Evolutionary conservation across 2,329 filamentous ascomycete species (phyloP).

Genomic region (Aureobasidium pullulans): DNA sequence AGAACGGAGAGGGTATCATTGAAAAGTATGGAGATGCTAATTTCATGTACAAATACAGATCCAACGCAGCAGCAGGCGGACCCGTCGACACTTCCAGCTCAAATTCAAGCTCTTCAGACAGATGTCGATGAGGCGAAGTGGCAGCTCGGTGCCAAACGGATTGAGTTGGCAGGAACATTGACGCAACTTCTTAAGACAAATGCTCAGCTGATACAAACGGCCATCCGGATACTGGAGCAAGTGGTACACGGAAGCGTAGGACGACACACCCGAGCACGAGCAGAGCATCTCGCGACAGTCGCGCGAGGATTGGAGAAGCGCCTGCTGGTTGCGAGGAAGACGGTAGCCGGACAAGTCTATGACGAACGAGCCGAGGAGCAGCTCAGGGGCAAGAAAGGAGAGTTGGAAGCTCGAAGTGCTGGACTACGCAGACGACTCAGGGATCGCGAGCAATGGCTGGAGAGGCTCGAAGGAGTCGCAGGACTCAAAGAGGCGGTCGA

Average conservation of each 20-base stretch:
- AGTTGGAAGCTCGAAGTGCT: background rate
- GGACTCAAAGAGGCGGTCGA: conserved; percentile 6
- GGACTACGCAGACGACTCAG: conserved; percentile 3
- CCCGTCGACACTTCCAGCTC: background rate
- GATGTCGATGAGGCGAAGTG: conserved; percentile 18
- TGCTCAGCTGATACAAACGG: conserved; percentile 29
- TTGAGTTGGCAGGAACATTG: conserved; percentile 28
- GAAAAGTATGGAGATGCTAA: conserved; percentile 2
- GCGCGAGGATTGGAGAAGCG: conserved; percentile 37
- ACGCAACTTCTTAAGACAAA: conserved; percentile 30
- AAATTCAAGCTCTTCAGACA: conserved; percentile 13
- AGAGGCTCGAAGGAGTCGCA: background rate
- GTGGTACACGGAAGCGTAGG: conserved; percentile 39
- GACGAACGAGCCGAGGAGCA: conserved; percentile 19
- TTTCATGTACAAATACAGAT: conserved; percentile 11
- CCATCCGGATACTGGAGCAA: conserved; percentile 39
- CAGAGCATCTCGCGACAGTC: conserved; percentile 36
- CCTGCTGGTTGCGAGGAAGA: conserved; percentile 24
- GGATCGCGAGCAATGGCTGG: conserved; percentile 12
- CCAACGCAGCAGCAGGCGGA: conserved; percentile 6
- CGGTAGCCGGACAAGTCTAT: conserved; percentile 21
- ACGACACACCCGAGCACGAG: conserved; percentile 33
- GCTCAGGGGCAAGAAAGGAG: background rate
- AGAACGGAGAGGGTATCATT: conserved; percentile 4
- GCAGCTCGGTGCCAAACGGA: conserved; percentile 24